Evolutionary conservation across 169 alveolate genomes (phyloP), one percentile per base, ranked within the genome.

Genomic region (Fabrea salina): DNA sequence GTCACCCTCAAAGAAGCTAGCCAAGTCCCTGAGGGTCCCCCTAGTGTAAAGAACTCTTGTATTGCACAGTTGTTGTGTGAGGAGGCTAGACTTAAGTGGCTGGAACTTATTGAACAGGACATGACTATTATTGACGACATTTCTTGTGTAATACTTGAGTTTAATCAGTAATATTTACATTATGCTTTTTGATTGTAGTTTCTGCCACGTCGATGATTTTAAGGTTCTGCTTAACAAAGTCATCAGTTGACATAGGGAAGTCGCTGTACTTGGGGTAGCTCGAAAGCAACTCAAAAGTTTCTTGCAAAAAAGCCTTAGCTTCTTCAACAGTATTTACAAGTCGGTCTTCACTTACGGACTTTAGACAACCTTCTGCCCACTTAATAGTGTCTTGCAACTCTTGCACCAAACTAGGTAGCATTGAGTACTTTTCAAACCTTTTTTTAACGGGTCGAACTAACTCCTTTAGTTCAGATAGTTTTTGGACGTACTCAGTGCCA

Each of bases 231-330:
- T 80, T 75, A 22, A 25, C 37, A 13, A 82, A 41, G 64, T 89
- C 86, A 25, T 81, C 87, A 39, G 61, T 67, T 49, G 58, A 49
- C 19, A 80, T 54, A 35, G 82, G 80, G n/a, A 70, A 76, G 44
- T 58, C 27, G 16, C 59, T 51, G 25, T 32, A 40, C 50, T 53
- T 37, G 50, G 27, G 2, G 6, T 30, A 30, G 8, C 54, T 35
- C 13, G 50, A 51, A 4, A 64, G 16, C 5, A 35, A 35, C 8
- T 37, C 33, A 6, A 47, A 37, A 30, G 58, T 71, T 0, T 49
- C 39, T 16, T 56, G 25, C 11, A 80, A 49, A 13, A 33, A n/a
- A 8, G 27, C 39, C 27, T 50, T 19, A 5, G 27, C 19, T 80
- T 71, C 71, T 22, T 44, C 68, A 30, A 37, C 61, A 47, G 70